Percentiles rank a stretch among this genome's conserved stretches.
phyloP scores from a whole-genome alignment of 225 moss, liverwort and hornwort genomes.

The Anthoceros angustus region DNA sequence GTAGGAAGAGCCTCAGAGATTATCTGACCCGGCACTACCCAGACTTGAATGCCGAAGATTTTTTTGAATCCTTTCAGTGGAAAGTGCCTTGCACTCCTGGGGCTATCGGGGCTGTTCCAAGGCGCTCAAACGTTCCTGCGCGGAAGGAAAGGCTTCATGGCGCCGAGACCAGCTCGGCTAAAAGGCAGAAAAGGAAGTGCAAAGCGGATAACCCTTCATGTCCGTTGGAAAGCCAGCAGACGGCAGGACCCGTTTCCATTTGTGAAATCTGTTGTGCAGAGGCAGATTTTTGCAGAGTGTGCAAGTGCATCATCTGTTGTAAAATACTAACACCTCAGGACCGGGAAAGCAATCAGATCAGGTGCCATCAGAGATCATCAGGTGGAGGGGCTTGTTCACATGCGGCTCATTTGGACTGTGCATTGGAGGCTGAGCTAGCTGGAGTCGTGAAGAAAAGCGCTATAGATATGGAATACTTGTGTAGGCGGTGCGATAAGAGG shows the following conservation, averaged over 20 bases:
- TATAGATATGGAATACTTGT: constrained; percentile 62
- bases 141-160: constrained; percentile 14
- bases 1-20: constrained; percentile 35
- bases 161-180: constrained; percentile 7
- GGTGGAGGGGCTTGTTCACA: constrained; percentile 48
- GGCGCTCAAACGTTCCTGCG: constrained; percentile 22
- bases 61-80: constrained; percentile 75
- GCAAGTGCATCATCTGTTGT: constrained; percentile 70
- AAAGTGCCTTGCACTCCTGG: constrained; percentile 41
- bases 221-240: constrained; percentile 27
- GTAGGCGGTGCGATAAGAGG: constrained; percentile 69
- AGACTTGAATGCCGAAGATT: constrained; percentile 35
- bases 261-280: constrained; percentile 72
- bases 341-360: constrained; percentile 32
- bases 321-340: constrained; percentile 24
- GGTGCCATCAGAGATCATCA: constrained; percentile 36
- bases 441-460: constrained; percentile 43
- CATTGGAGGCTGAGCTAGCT: constrained; percentile 43
- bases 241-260: constrained; percentile 12
- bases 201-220: constrained; percentile 43
- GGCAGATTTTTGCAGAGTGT: constrained; percentile 54
- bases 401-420: constrained; percentile 76
- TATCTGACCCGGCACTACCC: constrained; percentile 45
- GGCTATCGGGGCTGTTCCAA: constrained; percentile 14
- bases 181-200: constrained; percentile 37